Conservation (phyloP, 2,329 filamentous ascomycete genomes). For the Graphilbum sp. region DNA sequence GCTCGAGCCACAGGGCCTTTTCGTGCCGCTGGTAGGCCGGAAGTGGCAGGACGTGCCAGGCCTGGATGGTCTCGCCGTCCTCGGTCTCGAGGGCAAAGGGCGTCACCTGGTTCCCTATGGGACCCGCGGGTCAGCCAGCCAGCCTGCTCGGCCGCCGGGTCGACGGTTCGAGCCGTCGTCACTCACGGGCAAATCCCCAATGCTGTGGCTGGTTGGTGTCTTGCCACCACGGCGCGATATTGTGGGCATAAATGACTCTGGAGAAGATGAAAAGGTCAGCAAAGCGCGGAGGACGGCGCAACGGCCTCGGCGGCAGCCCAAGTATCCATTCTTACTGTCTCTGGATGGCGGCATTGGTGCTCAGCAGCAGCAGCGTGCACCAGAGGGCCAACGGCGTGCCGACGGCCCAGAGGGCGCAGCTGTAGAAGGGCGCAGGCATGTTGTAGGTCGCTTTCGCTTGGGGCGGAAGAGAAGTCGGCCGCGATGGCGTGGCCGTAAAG, state of each 20-base stretch:
- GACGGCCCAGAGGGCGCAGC: slow-evolving; percentile 34
- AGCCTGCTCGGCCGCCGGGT: slow-evolving; percentile 2
- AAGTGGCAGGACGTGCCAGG: slow-evolving; percentile 80
- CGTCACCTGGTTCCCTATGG: slow-evolving; percentile 72
- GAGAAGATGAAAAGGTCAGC: neutral
- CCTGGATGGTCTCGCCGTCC: slow-evolving; percentile 65
- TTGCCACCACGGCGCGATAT: slow-evolving; percentile 53
- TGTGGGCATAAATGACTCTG: slow-evolving; percentile 73
- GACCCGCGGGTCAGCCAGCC: no score
- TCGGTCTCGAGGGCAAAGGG: slow-evolving; percentile 63
- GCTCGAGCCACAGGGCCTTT: slow-evolving; percentile 35
- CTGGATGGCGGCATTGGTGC: slow-evolving; percentile 58
- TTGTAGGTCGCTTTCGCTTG: no score
- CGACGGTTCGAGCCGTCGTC: no score
- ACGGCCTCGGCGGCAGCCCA: neutral
- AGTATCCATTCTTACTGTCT: slow-evolving; percentile 45
- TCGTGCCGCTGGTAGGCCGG: slow-evolving; percentile 62
- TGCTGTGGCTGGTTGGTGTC: slow-evolving; percentile 61
- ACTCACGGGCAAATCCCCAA: slow-evolving; percentile 71
- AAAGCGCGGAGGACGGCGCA: neutral
- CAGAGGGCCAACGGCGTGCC: slow-evolving; percentile 48
- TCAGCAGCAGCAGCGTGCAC: slow-evolving; percentile 43
- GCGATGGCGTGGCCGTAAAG: no score
- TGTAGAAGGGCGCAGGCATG: slow-evolving; percentile 1
- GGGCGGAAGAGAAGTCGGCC: neutral